Base-by-base conservation (phyloP, 306 rosid genomes). In the Clitoria ternatea region DNA sequence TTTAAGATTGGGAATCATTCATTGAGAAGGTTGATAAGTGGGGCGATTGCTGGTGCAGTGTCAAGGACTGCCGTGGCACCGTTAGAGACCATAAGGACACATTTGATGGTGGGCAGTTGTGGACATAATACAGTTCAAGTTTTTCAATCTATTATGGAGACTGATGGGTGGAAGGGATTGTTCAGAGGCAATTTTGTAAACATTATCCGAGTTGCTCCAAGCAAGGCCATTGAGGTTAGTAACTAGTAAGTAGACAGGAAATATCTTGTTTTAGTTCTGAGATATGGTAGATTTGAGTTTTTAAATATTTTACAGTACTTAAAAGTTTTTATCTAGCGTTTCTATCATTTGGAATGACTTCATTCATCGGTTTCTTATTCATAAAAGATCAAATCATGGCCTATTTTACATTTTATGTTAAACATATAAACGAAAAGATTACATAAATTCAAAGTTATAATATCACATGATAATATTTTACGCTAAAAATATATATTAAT, bases 41-140 rank as follows among this genome's bases (percentile, higher is more conserved):
- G 96, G 33, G 96, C 90, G 6, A 76, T 85, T 20, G 92, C 96
- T 3, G 90, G 92, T 54, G 92, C 75, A 15, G 86, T 83, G 61
- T 88, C 94, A 24, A 79, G 90, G 18, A 77, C 83, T 7, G 83
- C 62, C 0, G 89, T 88, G 19, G 87, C 89, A 3, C 94, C 90
- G 0, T 44, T 88, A 81, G 90, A 85, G 84, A 88, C 90, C 18
- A 72, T 85, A 69, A 78, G 83, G 80, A 83, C 89, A 0, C 87
- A 85, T 84, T 69, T 88, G 84, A 85, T 88, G 87, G 87, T 79
- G 45, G 90, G 87, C 32, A 84, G 83, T 68, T 77, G 81, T 30
- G 87, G 94, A 27, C 39, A 74, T 48, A 73, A 76, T 45, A 11
- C 81, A 23, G 26, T 33, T 37, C 80, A 82, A 63, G 90, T 83